Conservation (phyloP, 1,139 yeast species). For the Candida albicans region DNA sequence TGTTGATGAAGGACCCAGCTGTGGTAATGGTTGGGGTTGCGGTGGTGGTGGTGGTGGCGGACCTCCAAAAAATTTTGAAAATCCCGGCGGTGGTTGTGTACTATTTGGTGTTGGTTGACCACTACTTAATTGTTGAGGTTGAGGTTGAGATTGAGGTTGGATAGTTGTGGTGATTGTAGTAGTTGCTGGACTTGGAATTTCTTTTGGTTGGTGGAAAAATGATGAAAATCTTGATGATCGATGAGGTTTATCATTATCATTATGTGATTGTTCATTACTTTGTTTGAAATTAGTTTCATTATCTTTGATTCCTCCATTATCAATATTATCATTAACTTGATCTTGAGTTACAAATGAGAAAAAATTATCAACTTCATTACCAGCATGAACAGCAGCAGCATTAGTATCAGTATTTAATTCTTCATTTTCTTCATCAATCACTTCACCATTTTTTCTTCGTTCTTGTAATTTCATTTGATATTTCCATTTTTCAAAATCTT, state of each 20-base stretch:
- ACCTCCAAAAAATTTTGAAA: conserved; percentile 16
- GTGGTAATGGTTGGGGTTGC: conserved; percentile 5
- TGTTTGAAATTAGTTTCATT: background rate
- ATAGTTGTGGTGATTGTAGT: conserved; percentile 3
- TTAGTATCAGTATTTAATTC: conserved; percentile 12
- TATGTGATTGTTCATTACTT: conserved; percentile 9
- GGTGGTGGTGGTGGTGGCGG: conserved; percentile 2
- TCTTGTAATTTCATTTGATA: conserved; percentile 59
- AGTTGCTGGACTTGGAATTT: conserved; percentile 1
- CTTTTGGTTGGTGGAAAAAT: conserved; percentile 29
- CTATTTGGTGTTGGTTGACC: conserved; percentile 5
- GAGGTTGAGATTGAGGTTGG: conserved; percentile 8
- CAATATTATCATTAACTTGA: conserved; percentile 21
- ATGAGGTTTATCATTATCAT: conserved; percentile 18
- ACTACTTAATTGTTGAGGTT: too few relatives aligned
- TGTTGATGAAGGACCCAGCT: conserved; percentile 1
- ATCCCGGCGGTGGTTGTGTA: conserved; percentile 6
- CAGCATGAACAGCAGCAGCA: conserved; percentile 23
- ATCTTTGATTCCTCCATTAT: conserved; percentile 3
- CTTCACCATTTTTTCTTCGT: conserved; percentile 51
- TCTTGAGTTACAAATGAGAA: conserved; percentile 44
- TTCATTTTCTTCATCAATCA: conserved; percentile 25
- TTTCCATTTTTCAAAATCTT: conserved; percentile 75
- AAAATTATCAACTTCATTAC: conserved; percentile 53
- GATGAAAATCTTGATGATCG: conserved; percentile 48